Conservation (phyloP, 148 eudicot species). For the Silene uniflora region DNA sequence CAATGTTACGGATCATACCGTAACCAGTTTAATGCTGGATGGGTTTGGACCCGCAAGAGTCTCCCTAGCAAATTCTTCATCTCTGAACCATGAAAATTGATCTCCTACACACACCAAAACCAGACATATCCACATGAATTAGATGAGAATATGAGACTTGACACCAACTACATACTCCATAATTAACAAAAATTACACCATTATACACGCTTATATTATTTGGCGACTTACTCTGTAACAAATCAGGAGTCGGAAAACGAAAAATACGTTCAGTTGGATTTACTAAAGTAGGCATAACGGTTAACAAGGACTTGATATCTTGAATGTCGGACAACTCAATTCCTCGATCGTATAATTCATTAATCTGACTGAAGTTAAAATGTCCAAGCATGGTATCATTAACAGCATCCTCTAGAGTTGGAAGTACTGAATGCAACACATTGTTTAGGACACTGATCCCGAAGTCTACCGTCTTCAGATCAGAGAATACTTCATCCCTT, state of each 20-base stretch:
- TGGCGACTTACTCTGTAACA: too few species aligned
- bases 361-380: conserved; percentile 19
- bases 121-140: conserved; percentile 8
- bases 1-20: too few species aligned
- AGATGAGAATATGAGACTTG: too few species aligned
- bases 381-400: conserved; percentile 17
- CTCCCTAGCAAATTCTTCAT: too few species aligned
- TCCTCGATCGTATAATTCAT: conserved; percentile 23
- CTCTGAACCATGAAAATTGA: too few species aligned
- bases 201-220: too few species aligned
- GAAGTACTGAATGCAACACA: conserved; percentile 27
- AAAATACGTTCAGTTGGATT: conserved; percentile 21
- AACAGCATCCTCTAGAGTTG: conserved; percentile 23
- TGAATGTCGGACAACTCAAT: conserved; percentile 18
- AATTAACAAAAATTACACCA: too few species aligned
- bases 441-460: conserved; percentile 17
- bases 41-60: too few species aligned
- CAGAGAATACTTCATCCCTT: conserved; percentile 39
- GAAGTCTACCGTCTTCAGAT: conserved; percentile 30
- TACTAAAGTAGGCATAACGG: conserved; percentile 14
- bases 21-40: too few species aligned
- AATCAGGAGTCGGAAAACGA: conserved; percentile 19
- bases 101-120: background rate
- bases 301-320: conserved; percentile 6
- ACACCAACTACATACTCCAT: too few species aligned